Conservation (phyloP, 2,329 filamentous ascomycete species). For the Parafenestella ontariensis region DNA sequence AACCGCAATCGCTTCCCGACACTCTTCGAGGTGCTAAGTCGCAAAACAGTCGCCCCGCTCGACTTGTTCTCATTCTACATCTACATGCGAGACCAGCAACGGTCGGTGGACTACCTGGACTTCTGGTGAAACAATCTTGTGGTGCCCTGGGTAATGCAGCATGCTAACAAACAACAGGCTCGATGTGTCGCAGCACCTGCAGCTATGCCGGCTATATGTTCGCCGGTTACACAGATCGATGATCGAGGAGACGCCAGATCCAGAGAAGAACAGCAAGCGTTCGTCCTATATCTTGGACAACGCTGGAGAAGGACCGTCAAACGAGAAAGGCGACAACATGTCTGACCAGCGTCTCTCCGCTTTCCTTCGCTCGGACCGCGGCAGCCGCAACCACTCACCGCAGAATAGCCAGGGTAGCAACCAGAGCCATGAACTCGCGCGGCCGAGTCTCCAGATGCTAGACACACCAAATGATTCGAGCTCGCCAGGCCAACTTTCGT, state of each 20-base stretch:
- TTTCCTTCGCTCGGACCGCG: slow-evolving; percentile 72
- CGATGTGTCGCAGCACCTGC: slow-evolving; percentile 99
- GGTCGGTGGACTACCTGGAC: slow-evolving; percentile 96
- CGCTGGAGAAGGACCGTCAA: slow-evolving; percentile 66
- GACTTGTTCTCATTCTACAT: slow-evolving; percentile 99
- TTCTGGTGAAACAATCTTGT: slow-evolving; percentile 75
- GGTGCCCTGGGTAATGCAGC: not conserved
- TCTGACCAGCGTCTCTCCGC: slow-evolving; percentile 91
- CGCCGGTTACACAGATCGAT: slow-evolving; percentile 93
- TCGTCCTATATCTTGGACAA: slow-evolving; percentile 81
- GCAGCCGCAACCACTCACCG: slow-evolving; percentile 54
- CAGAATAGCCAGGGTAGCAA: slow-evolving; percentile 59
- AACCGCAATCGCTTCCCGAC: slow-evolving; percentile 86
- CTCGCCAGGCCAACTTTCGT: slow-evolving; percentile 59
- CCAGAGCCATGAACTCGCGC: slow-evolving; percentile 61
- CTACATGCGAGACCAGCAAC: slow-evolving; percentile 98
- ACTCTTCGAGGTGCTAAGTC: slow-evolving; percentile 92
- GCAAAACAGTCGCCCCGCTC: slow-evolving; percentile 91
- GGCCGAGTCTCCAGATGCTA: slow-evolving; percentile 68
- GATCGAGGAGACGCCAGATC: slow-evolving; percentile 88
- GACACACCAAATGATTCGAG: slow-evolving; percentile 65
- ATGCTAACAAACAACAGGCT: slow-evolving; percentile 69
- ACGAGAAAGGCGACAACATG: slow-evolving; percentile 68
- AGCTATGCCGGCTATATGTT: slow-evolving; percentile 94
- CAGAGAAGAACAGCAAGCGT: slow-evolving; percentile 83